Evolutionary conservation across 805 yeast genomes (phyloP), one percentile per base, ranked within the genome.

Genomic region (Maudiozyma serrabonitensis): DNA sequence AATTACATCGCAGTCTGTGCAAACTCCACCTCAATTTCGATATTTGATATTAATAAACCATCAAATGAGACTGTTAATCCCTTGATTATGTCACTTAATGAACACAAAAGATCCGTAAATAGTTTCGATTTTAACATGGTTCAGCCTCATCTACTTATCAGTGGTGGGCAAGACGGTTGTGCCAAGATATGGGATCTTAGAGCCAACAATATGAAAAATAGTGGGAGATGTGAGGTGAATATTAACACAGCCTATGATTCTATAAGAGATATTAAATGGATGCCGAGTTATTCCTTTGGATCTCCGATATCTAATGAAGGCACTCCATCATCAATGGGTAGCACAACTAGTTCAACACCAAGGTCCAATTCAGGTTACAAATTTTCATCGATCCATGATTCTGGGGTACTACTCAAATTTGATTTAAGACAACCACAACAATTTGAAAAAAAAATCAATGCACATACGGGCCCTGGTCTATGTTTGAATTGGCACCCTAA

Each of bases 401-500:
- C 87, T 1, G 99, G 99, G 15, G 78, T 86, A 3, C 74, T 91
- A n/a, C 80, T 85, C 56, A 80, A 84, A 56, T 90, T 87, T 80
- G 99, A 93, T 67, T 58, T 87, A n/a, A 74, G 98, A 50, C 75
- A 76, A 37, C 82, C 91, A 4, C 57, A 66, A 12, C 71, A 69
- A 46, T 72, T 72, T 46, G 97, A 91, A 57, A 72, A 82, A 46
- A 80, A 82, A 51, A 75, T 93, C 62, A 86, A 84, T 58, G 95
- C 96, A 3, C 98, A 91, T 62, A 78, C 88, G 2, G 95, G 95
- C 0, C 95, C 96, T 2, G 98, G 95, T 0, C 70, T 90, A 16
- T 79, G 95, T 4, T 66, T 93, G 4, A 89, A 87, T 58, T 89
- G 95, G 82, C 96, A 90, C 61, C 95, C 95, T 0, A 82, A 80